These are phyloP conservation scores for Stromatinia cepivora DNA, from an alignment of 2,329 filamentous ascomycete species.

Conservation along the genomic window DNA sequence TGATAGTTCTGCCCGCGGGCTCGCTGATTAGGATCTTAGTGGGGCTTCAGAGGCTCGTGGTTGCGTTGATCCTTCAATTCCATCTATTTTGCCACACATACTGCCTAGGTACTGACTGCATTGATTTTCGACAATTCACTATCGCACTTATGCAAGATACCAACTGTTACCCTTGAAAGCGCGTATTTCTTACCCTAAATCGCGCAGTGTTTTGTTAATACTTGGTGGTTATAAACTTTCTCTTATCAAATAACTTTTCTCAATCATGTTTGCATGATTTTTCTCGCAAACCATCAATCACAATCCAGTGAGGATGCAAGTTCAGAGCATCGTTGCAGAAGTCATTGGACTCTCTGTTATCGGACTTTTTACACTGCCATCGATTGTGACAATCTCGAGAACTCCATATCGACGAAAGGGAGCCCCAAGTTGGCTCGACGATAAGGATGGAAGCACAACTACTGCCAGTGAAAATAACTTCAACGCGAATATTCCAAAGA, in stretches of 20 bases:
- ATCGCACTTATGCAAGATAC: constrained; percentile 19
- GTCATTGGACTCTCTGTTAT: constrained; percentile 20
- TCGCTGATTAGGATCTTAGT: background rate
- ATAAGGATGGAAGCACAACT: constrained; percentile 67
- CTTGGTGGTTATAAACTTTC: constrained; percentile 4
- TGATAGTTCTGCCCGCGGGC: background rate
- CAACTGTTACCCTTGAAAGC: constrained; percentile 13
- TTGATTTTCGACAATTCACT: constrained; percentile 13
- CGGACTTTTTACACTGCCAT: constrained; percentile 15
- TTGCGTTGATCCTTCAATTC: constrained; percentile 3
- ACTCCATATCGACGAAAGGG: constrained; percentile 10
- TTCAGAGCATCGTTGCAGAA: constrained; percentile 19
- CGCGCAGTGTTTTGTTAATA: constrained; percentile 7
- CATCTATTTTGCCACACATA: constrained; percentile 12
- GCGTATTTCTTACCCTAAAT: constrained; percentile 5
- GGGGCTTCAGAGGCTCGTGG: background rate
- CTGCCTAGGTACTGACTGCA: constrained; percentile 4
- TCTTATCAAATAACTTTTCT: background rate
- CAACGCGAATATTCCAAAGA: constrained; percentile 53
- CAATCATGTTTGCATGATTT: background rate
- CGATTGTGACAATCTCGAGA: constrained; percentile 15
- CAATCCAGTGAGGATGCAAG: background rate
- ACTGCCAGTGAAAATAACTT: constrained; percentile 61
- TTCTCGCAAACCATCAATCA: background rate
- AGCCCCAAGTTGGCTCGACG: constrained; percentile 53